Conservation (phyloP, 129 eudicot species). For the Saussurea involucrata region DNA sequence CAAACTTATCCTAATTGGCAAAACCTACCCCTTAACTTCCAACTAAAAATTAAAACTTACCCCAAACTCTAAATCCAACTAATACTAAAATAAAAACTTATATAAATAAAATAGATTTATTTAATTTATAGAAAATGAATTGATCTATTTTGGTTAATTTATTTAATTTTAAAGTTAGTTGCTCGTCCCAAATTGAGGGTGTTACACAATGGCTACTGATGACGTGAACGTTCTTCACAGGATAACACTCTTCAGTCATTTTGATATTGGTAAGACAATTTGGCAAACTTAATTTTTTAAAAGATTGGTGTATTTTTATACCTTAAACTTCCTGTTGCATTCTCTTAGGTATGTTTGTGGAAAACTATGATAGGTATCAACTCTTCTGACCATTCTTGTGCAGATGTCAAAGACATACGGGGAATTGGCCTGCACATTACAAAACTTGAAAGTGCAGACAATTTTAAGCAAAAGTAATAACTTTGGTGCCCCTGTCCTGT, state of each 20-base stretch:
- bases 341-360: not conserved
- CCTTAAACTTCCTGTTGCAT: not conserved
- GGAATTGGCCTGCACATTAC: conserved; percentile 94
- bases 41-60: too few species aligned
- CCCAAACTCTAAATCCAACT: too few species aligned
- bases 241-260: conserved; percentile 69
- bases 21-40: too few species aligned
- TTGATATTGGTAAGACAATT: conserved; percentile 54
- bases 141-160: too few species aligned
- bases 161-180: too few species aligned
- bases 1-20: too few species aligned
- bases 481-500: too few species aligned
- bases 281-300: not conserved
- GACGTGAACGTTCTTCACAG: conserved; percentile 69
- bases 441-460: conserved; percentile 70
- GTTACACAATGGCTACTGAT: conserved; percentile 87
- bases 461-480: conserved; percentile 39
- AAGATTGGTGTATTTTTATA: not conserved
- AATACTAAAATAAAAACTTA: too few species aligned
- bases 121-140: too few species aligned
- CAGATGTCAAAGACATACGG: conserved; percentile 82
- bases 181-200: too few species aligned
- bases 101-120: too few species aligned
- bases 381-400: conserved; percentile 6
- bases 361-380: conserved; percentile 14